Percentiles rank a stretch among this genome's conserved stretches.
These are phyloP conservation scores for Cladorrhinum sp. DNA, from an alignment of 2,329 filamentous ascomycete species.

Conservation along the genomic window DNA sequence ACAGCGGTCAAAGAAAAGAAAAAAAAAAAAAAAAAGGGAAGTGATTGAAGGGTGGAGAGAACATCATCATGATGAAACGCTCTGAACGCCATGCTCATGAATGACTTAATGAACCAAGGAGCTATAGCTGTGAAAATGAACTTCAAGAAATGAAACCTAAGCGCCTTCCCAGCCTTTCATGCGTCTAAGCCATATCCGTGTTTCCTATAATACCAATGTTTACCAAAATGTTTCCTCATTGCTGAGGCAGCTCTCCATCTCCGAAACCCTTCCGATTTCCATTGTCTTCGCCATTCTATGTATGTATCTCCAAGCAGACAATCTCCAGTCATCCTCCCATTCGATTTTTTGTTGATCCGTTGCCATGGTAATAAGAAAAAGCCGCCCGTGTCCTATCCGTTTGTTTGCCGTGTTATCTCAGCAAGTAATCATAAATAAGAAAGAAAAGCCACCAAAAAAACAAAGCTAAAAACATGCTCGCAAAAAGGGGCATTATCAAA, in stretches of 20 bases:
- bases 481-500: background rate
- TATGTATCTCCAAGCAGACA: background rate
- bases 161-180: background rate
- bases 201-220: background rate
- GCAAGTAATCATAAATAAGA: background rate
- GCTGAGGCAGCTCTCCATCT: background rate
- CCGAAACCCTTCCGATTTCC: background rate
- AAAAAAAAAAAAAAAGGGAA: no score
- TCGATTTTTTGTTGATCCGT: background rate
- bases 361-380: background rate
- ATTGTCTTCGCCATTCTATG: background rate
- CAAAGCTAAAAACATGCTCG: background rate
- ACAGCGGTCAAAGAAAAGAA: no score
- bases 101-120: no score
- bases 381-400: background rate
- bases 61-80: background rate
- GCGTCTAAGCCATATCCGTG: background rate
- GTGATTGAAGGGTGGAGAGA: no score
- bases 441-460: constrained; percentile 3
- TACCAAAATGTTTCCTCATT: background rate
- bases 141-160: background rate
- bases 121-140: background rate
- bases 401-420: background rate
- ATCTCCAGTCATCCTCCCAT: background rate
- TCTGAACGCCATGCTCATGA: background rate